Evolutionary conservation across 306 rosid genomes (phyloP).

Genomic region (Benincasa hispida): DNA sequence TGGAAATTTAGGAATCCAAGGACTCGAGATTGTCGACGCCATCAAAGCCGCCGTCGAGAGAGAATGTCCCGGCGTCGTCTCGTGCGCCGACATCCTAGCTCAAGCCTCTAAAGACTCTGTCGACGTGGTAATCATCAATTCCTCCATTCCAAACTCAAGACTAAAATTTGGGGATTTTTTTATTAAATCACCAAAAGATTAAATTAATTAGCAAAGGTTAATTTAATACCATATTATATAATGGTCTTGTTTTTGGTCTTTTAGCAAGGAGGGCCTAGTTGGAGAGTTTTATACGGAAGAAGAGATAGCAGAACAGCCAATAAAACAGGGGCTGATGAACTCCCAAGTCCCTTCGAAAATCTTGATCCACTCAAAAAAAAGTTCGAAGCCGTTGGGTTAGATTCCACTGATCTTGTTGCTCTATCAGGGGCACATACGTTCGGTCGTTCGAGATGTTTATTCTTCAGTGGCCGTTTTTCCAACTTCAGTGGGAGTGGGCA

Average conservation of each 20-base stretch:
- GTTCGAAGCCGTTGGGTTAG: constrained; percentile 35
- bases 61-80: constrained; percentile 48
- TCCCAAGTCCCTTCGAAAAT: constrained; percentile 46
- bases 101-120: constrained; percentile 58
- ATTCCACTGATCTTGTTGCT: constrained; percentile 56
- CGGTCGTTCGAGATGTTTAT: constrained; percentile 52
- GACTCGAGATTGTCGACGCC: constrained; percentile 41
- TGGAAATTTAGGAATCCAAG: constrained; percentile 32
- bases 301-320: constrained; percentile 57
- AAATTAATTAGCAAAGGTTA: too few relatives aligned
- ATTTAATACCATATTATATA: too few relatives aligned
- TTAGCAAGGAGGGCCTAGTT: constrained; percentile 62
- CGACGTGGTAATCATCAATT: constrained; percentile 26
- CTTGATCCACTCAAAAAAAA: constrained; percentile 28
- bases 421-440: constrained; percentile 69
- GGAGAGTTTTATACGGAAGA: constrained; percentile 63
- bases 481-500: constrained; percentile 37
- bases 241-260: not conserved
- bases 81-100: constrained; percentile 69
- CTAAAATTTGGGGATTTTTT: not conserved
- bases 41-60: constrained; percentile 49
- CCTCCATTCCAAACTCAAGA: not conserved
- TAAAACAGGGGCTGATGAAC: constrained; percentile 41
- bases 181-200: too few relatives aligned
- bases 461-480: constrained; percentile 33